These are phyloP conservation scores for Alnus glutinosa DNA, from an alignment of 306 rosid species.

Conservation along the genomic window DNA sequence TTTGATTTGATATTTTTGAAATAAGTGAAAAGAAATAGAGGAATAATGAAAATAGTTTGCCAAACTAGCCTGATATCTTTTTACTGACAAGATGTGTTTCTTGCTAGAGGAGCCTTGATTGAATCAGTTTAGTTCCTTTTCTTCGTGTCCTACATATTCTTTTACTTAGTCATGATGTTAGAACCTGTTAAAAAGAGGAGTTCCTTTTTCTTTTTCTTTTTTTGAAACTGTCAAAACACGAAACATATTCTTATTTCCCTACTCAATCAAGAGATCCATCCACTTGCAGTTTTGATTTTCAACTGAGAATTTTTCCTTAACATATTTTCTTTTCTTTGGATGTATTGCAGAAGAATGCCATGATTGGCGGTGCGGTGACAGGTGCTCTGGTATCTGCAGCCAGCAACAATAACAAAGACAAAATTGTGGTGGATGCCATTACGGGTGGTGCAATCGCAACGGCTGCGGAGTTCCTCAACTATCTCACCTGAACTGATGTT, in stretches of 20 bases:
- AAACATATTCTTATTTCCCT: background rate
- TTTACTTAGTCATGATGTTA: too few species aligned
- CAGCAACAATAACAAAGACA: constrained; percentile 46
- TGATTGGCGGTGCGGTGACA: constrained; percentile 85
- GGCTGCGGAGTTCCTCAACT: constrained; percentile 78
- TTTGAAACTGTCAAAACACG: background rate
- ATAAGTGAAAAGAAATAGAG: too few species aligned
- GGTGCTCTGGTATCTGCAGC: constrained; percentile 77
- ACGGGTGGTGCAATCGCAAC: constrained; percentile 94
- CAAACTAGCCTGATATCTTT: too few species aligned
- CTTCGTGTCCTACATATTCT: background rate
- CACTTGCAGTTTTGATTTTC: constrained; percentile 1
- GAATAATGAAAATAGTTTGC: too few species aligned
- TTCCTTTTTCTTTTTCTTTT: background rate
- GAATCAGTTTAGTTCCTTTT: background rate
- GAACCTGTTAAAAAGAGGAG: too few species aligned
- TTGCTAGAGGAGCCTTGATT: background rate
- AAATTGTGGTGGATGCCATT: constrained; percentile 62
- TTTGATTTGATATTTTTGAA: too few species aligned
- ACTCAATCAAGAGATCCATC: background rate
- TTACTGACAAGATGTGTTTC: background rate
- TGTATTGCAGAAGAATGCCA: constrained; percentile 79
- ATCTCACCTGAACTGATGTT: constrained; percentile 56
- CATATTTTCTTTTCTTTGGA: constrained; percentile 27
- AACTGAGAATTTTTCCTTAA: constrained; percentile 11